These are phyloP conservation scores for Starmerella scarabaei DNA, from an alignment of 805 yeast species.

Conservation along the genomic window DNA sequence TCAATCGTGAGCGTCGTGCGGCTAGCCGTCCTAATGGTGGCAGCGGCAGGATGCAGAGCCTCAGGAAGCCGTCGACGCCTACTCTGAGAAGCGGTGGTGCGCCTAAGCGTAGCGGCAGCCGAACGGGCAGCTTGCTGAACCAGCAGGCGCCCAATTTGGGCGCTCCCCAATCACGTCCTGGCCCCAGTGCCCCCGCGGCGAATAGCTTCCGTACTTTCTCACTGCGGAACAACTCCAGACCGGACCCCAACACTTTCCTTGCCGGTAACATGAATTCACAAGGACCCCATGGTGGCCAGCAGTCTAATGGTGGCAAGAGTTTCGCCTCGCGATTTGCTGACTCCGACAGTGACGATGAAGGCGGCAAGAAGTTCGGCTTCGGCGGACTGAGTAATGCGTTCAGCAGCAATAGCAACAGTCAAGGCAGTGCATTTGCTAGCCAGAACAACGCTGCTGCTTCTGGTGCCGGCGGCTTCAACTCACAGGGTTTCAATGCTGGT, in stretches of 20 bases:
- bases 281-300: too few relatives aligned
- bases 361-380: constrained; percentile 1
- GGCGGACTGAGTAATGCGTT: neutral
- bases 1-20: constrained; percentile 14
- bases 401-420: neutral
- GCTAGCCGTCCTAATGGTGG: neutral
- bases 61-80: constrained; percentile 10
- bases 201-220: constrained; percentile 17
- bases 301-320: neutral
- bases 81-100: constrained; percentile 4
- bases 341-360: constrained; percentile 25
- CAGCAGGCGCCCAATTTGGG: constrained; percentile 7
- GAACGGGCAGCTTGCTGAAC: constrained; percentile 7
- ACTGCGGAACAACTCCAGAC: constrained; percentile 12
- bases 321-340: constrained; percentile 27
- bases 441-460: too few relatives aligned
- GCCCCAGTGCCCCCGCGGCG: neutral
- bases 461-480: neutral
- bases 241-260: constrained; percentile 15
- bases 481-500: neutral
- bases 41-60: constrained; percentile 7
- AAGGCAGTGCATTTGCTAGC: too few relatives aligned
- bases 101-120: neutral
- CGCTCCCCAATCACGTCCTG: neutral
- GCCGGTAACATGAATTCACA: too few relatives aligned